Percentiles rank a stretch among this genome's conserved stretches.
These are phyloP conservation scores for Epichloe amarillans DNA, from an alignment of 2,329 filamentous ascomycete genomes.

Conservation along the genomic window DNA sequence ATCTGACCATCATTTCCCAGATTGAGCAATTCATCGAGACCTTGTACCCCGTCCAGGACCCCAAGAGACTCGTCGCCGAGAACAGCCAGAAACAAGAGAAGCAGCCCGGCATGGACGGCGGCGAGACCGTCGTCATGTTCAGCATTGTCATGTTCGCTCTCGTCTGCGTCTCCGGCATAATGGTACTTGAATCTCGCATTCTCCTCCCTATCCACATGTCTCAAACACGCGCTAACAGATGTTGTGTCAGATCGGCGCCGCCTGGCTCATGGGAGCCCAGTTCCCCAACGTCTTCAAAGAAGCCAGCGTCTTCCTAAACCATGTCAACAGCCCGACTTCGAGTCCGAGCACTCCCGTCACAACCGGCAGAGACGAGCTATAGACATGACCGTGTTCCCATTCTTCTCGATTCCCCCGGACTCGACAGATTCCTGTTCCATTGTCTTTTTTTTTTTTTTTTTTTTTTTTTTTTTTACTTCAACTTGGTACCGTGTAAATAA, in stretches of 20 bases:
- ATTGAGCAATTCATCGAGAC: constrained; percentile 93
- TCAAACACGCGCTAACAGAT: neutral
- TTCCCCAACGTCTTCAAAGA: constrained; percentile 45
- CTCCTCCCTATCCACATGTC: neutral
- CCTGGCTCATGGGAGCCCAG: constrained; percentile 68
- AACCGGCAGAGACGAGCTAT: constrained; percentile 24
- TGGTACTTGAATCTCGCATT: constrained; percentile 48
- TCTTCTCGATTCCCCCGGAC: neutral
- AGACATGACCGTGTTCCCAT: neutral
- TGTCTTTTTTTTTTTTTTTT: neutral
- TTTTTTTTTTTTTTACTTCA: too few species aligned
- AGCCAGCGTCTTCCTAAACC: constrained; percentile 9
- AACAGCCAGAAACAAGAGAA: constrained; percentile 25
- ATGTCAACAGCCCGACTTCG: constrained; percentile 9
- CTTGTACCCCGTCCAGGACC: constrained; percentile 75
- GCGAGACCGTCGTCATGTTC: constrained; percentile 54
- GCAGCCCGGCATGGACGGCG: constrained; percentile 35
- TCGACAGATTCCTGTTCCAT: neutral
- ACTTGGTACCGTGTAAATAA: neutral
- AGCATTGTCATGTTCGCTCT: constrained; percentile 55
- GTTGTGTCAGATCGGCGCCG: constrained; percentile 50
- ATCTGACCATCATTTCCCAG: constrained; percentile 26
- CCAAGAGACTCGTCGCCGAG: constrained; percentile 39
- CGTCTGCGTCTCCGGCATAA: constrained; percentile 54
- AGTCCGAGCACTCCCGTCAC: constrained; percentile 11